phyloP scores from a whole-genome alignment of 345 rosid species.

The Aquilaria sinensis region DNA sequence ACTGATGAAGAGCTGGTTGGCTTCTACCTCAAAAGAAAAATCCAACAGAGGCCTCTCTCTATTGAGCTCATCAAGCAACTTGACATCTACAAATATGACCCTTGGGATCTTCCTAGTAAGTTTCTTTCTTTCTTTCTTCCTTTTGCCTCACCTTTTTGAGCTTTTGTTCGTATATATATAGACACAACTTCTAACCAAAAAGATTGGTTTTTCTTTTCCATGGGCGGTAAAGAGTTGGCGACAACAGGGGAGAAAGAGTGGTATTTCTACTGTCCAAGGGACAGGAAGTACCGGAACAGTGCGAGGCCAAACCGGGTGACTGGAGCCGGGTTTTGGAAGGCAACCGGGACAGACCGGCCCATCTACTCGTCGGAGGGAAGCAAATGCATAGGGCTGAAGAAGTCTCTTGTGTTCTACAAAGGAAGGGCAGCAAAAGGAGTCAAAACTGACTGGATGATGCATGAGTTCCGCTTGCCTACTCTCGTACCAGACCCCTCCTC shows the following conservation, averaged over 20 bases:
- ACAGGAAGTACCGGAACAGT: conserved; percentile 87
- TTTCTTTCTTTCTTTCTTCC: background rate
- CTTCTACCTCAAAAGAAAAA: conserved; percentile 73
- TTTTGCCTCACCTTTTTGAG: background rate
- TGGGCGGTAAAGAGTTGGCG: conserved; percentile 42
- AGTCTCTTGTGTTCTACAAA: conserved; percentile 84
- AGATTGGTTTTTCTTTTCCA: background rate
- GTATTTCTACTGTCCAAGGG: conserved; percentile 88
- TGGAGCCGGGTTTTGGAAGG: conserved; percentile 90
- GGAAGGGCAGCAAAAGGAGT: conserved; percentile 89
- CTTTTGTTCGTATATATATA: too few species aligned
- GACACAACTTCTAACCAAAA: too few species aligned
- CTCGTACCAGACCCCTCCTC: conserved; percentile 38
- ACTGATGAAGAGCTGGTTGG: conserved; percentile 92
- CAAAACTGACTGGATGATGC: conserved; percentile 99
- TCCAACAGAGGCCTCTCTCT: conserved; percentile 61
- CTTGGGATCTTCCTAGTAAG: conserved; percentile 97
- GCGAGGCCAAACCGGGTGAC: conserved; percentile 86
- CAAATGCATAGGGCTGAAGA: conserved; percentile 85
- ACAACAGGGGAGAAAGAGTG: conserved; percentile 80
- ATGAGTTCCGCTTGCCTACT: conserved; percentile 81
- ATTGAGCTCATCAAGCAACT: conserved; percentile 80
- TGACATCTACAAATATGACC: conserved; percentile 86
- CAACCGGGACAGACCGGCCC: conserved; percentile 90
- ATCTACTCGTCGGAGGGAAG: conserved; percentile 70